Evolutionary conservation across 2,329 filamentous ascomycete genomes (phyloP).

Genomic region (Alternaria infectoria): DNA sequence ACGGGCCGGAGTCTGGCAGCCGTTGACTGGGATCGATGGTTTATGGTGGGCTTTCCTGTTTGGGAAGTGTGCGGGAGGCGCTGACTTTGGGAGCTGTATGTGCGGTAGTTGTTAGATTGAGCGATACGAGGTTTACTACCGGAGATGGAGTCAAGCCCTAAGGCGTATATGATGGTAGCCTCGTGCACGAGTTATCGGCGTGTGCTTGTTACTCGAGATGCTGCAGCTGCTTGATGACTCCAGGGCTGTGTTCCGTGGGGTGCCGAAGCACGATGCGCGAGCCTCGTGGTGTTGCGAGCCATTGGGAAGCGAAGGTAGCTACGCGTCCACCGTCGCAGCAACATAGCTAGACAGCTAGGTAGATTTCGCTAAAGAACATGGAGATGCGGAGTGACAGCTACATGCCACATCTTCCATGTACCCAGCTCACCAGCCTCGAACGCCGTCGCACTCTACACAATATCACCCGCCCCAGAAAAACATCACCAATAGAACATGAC

Average conservation of each 20-base stretch:
- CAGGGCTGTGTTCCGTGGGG: background rate
- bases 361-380: background rate
- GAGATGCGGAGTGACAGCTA: background rate
- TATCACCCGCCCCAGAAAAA: background rate
- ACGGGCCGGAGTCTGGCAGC: slow-evolving; percentile 1
- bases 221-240: background rate
- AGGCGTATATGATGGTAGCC: background rate
- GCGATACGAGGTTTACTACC: background rate
- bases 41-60: background rate
- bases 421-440: background rate
- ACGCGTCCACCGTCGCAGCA: background rate
- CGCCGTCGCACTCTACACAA: background rate
- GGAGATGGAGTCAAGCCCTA: background rate
- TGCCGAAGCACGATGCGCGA: background rate
- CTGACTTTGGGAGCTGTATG: background rate
- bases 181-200: background rate
- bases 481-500: background rate
- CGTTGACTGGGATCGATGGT: slow-evolving; percentile 7
- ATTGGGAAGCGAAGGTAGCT: background rate
- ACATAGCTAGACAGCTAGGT: background rate
- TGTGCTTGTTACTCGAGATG: background rate
- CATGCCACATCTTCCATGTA: background rate
- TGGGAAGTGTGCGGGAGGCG: background rate
- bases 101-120: background rate
- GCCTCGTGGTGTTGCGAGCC: background rate